Percentiles rank a stretch among this genome's conserved stretches.
These are phyloP conservation scores for Capsicum rhomboideum DNA, from an alignment of 257 asterid genomes.

Conservation along the genomic window DNA sequence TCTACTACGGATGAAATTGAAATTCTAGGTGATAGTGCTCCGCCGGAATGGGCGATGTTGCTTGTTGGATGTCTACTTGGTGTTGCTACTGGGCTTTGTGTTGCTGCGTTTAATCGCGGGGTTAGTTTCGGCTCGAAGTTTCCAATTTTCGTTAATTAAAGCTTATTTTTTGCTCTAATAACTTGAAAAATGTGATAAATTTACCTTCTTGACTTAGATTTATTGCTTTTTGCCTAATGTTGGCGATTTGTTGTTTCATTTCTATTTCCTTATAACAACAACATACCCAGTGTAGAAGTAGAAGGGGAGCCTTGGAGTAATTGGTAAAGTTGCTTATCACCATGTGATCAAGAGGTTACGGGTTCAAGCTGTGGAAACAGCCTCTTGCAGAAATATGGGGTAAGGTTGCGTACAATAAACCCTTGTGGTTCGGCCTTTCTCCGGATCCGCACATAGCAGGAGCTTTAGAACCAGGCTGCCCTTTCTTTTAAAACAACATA, in stretches of 20 bases:
- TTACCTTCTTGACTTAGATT: neutral
- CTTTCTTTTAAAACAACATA: too few species aligned
- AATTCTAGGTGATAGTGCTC: slow-evolving; percentile 70
- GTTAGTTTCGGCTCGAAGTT: slow-evolving; percentile 35
- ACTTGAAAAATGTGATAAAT: neutral
- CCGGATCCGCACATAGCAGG: too few species aligned
- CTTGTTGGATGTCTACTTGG: slow-evolving; percentile 93
- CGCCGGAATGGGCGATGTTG: slow-evolving; percentile 98
- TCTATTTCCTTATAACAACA: too few species aligned
- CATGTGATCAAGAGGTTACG: too few species aligned
- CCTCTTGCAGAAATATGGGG: too few species aligned
- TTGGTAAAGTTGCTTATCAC: too few species aligned
- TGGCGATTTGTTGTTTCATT: neutral
- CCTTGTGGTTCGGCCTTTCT: too few species aligned
- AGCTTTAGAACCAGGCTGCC: too few species aligned
- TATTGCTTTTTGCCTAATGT: neutral
- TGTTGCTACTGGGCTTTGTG: slow-evolving; percentile 89
- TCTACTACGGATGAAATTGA: slow-evolving; percentile 40
- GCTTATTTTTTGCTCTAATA: neutral
- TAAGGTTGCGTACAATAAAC: too few species aligned
- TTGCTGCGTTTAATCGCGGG: slow-evolving; percentile 91
- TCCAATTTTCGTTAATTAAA: neutral
- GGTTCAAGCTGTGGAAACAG: too few species aligned
- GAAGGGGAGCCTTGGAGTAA: too few species aligned
- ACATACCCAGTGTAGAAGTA: too few species aligned